Percentiles rank a stretch among this genome's conserved stretches.
These are phyloP conservation scores for Aspergillus sparsus DNA, from an alignment of 495 filamentous ascomycete genomes.

Conservation along the genomic window DNA sequence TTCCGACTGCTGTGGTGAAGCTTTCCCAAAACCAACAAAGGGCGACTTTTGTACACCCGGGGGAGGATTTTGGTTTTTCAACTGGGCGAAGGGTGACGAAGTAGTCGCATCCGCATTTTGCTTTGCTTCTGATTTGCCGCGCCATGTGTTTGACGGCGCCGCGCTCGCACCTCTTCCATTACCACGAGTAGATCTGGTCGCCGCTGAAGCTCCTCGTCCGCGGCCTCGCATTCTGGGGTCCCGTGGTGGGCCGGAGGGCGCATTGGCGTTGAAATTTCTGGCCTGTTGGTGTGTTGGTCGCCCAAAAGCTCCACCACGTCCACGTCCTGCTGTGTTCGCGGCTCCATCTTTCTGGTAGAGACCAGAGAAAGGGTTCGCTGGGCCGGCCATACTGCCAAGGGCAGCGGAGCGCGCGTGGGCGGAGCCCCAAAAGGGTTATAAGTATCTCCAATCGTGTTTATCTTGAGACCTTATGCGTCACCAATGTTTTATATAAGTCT, in stretches of 20 bases:
- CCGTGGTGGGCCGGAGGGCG: conserved; percentile 9
- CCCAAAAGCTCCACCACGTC: conserved; percentile 30
- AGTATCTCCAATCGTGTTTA: no score
- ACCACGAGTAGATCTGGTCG: conserved; percentile 25
- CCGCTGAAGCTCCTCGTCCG: conserved; percentile 30
- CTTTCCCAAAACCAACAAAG: conserved; percentile 26
- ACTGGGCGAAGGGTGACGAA: conserved; percentile 38
- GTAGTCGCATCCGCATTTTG: conserved; percentile 6
- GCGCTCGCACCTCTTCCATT: conserved; percentile 28
- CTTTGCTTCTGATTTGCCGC: conserved; percentile 17
- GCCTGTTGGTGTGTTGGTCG: conserved; percentile 27
- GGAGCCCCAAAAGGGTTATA: conserved; percentile 3
- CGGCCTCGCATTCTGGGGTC: conserved; percentile 30
- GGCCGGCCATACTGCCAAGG: conserved; percentile 43
- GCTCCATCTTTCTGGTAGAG: conserved; percentile 35
- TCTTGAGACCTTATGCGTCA: no score
- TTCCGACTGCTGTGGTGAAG: conserved; percentile 19
- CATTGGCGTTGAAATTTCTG: conserved; percentile 22
- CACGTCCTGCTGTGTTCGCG: conserved; percentile 33
- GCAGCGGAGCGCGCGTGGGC: conserved; percentile 28
- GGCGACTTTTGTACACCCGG: conserved; percentile 23
- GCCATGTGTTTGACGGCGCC: conserved; percentile 20
- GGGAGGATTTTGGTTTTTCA: conserved; percentile 27
- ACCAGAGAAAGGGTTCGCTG: conserved; percentile 38
- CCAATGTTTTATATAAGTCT: no score